Conservation (phyloP, 352 stramenopile species). For the Phytophthora ohioensis region DNA sequence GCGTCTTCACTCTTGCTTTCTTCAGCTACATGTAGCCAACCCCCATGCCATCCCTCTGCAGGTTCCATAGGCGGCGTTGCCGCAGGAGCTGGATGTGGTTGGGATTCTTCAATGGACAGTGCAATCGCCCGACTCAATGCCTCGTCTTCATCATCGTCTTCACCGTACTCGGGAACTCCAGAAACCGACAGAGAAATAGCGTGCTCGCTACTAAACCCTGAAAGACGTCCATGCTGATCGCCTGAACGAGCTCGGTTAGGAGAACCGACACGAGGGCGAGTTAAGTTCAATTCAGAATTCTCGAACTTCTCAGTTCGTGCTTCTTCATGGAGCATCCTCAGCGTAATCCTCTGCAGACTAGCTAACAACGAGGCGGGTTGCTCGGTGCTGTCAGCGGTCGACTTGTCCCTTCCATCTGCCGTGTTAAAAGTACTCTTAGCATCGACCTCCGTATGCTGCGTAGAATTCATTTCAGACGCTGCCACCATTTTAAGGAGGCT, state of each 20-base stretch:
- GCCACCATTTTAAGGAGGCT: conserved; percentile 86
- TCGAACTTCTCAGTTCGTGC: conserved; percentile 43
- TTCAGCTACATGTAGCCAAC: conserved; percentile 17
- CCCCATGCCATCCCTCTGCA: not conserved
- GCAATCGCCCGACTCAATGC: conserved; percentile 50
- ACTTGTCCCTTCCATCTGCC: conserved; percentile 1
- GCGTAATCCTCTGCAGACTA: conserved; percentile 57
- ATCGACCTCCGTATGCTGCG: conserved; percentile 22
- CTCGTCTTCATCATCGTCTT: conserved; percentile 38
- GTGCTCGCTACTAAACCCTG: conserved; percentile 2
- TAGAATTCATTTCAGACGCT: conserved; percentile 79
- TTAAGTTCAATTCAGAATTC: conserved; percentile 21
- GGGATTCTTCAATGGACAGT: conserved; percentile 50
- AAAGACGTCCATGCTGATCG: not conserved
- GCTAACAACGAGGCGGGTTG: conserved; percentile 57
- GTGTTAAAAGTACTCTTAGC: not conserved
- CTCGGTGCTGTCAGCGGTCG: conserved; percentile 22
- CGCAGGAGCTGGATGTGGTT: conserved; percentile 8
- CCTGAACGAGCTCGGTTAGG: conserved; percentile 2
- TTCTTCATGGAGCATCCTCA: conserved; percentile 73
- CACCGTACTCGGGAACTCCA: conserved; percentile 17
- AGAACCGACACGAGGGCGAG: not conserved
- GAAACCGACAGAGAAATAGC: conserved; percentile 1
- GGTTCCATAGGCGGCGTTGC: not conserved
- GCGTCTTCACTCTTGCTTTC: conserved; percentile 52